phyloP scores from a whole-genome alignment of 164 flowering plant genomes.

The Liquidambar formosana region DNA sequence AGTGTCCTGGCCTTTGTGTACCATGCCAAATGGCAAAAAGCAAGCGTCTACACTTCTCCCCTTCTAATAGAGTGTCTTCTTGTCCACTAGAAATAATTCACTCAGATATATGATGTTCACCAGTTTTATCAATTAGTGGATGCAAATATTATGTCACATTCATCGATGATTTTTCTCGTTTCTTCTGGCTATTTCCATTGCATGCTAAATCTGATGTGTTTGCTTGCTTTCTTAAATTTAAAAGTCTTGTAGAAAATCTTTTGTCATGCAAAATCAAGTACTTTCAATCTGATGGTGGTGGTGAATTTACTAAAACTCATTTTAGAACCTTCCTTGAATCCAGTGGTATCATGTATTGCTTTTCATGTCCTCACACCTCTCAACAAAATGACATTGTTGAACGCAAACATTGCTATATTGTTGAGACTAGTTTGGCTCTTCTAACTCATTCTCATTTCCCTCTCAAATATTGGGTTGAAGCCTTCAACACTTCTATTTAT shows the following conservation, averaged over 20 bases:
- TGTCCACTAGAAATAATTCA: background rate
- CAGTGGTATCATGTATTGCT: background rate
- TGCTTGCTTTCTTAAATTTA: background rate
- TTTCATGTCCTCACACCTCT: background rate
- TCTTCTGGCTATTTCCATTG: background rate
- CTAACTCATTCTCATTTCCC: background rate
- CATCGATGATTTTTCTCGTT: constrained; percentile 3
- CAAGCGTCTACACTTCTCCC: background rate
- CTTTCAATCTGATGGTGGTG: background rate
- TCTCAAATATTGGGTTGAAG: background rate
- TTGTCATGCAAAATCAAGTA: constrained; percentile 2
- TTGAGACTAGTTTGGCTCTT: background rate
- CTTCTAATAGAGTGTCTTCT: background rate
- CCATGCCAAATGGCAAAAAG: background rate
- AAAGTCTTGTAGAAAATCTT: background rate
- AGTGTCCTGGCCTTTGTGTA: background rate
- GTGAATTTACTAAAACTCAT: background rate
- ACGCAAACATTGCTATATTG: background rate
- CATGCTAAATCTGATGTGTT: background rate
- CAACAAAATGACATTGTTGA: background rate
- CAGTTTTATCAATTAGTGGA: background rate
- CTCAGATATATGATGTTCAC: background rate
- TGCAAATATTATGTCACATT: background rate
- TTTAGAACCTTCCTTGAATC: background rate
- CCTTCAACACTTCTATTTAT: background rate